phyloP scores from a whole-genome alignment of 768 basidiomycete species.

The Phanerochaete sordida region DNA sequence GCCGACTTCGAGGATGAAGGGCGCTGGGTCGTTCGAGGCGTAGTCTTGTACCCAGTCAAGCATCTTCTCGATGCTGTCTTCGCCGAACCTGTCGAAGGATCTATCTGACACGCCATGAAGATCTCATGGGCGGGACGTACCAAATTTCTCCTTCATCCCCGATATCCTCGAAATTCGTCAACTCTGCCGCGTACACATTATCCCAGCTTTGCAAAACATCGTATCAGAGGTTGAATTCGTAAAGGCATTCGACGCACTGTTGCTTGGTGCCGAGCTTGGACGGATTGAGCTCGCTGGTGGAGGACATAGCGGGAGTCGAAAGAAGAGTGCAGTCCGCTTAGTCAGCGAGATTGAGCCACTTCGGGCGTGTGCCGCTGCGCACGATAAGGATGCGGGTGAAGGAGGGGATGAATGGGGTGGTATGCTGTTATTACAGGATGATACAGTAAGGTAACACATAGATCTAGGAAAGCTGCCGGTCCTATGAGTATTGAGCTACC shows the following conservation, averaged over 20 bases:
- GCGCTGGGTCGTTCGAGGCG: constrained; percentile 41
- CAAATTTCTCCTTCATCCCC: constrained; percentile 87
- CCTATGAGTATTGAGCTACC: background rate
- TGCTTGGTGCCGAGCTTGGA: constrained; percentile 79
- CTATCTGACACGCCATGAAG: background rate
- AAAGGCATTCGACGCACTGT: constrained; percentile 46
- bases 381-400: too few relatives aligned
- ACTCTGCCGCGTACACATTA: constrained; percentile 64
- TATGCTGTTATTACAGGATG: constrained; percentile 5
- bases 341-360: too few relatives aligned
- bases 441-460: constrained; percentile 3
- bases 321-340: constrained; percentile 19
- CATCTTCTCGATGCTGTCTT: constrained; percentile 75
- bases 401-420: constrained; percentile 2
- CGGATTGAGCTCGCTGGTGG: constrained; percentile 48
- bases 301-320: constrained; percentile 16
- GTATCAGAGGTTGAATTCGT: background rate
- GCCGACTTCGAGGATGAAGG: constrained; percentile 70
- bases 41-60: constrained; percentile 64
- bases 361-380: too few relatives aligned
- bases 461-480: background rate
- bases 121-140: constrained; percentile 37
- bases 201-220: constrained; percentile 59
- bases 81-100: constrained; percentile 66
- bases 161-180: constrained; percentile 69